Evolutionary conservation across 345 rosid species (phyloP), one percentile per base, ranked within the genome.

Genomic region (Corchorus capsularis): DNA sequence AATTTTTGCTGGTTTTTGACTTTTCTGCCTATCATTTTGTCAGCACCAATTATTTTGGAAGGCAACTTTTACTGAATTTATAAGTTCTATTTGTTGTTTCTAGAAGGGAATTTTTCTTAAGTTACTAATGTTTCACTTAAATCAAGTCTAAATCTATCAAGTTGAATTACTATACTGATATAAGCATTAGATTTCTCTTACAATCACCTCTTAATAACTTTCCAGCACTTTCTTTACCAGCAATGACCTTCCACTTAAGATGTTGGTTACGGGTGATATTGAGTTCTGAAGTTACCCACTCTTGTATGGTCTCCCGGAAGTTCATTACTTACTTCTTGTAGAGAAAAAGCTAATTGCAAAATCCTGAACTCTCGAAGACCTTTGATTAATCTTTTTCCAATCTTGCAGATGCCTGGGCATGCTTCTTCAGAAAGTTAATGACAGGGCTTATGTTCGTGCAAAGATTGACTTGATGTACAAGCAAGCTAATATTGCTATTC

Each of bases 401-500:
- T 77, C 27, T 83, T 82, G 66, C 83, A 95, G 99, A 81, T 93
- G 99, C 86, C 85, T 93, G 53, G 98, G 99, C 45, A 81, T 93
- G 84, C 97, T 95, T 79, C 90, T 95, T 79, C 99, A 93, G 82
- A 95, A 95, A 84, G 92, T 93, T 76, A 92, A 85, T 76, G 97
- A 93, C 76, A 84, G 93, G 82, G 82, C 81, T 69, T 95, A 90
- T 86, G 99, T 95, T 73, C 87, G 80, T 76, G 89, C 84, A 17
- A 95, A 89, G 88, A 95, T 95, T 80, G 93, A 89, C 74, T 91
- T 89, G 97, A 95, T 95, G 91, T 91, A 93, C 80, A 81, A 82
- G 78, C 98, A 95, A 64, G 91, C 98, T 66, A 88, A 92, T 76
- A 95, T 93, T 55, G 64, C 93, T 72, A 90, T 89, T 87, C 97